Conservation (phyloP, 257 asterid genomes). For the Jaltomata sinuosa region DNA sequence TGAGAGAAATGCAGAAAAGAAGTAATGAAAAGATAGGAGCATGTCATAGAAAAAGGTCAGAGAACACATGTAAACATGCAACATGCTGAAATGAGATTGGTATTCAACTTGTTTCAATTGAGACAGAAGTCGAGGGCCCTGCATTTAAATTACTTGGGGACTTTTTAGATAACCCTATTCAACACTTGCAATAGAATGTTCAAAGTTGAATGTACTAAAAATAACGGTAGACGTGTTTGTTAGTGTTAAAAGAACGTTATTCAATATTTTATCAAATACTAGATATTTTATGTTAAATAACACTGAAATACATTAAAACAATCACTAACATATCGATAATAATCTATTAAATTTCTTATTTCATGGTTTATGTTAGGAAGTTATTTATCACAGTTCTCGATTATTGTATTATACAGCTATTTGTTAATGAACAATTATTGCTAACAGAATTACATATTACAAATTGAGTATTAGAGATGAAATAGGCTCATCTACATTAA, state of each 20-base stretch:
- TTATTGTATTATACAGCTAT: neutral
- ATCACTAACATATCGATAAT: neutral
- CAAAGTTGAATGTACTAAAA: neutral
- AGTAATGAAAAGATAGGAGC: neutral
- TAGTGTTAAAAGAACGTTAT: neutral
- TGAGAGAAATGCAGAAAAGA: constrained; percentile 3
- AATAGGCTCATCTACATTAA: neutral
- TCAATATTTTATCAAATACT: neutral
- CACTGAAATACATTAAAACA: neutral
- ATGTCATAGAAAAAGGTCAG: neutral
- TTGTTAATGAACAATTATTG: neutral
- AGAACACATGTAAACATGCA: neutral
- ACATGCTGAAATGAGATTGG: neutral
- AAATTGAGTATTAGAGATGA: neutral
- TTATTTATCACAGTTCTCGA: neutral
- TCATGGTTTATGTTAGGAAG: neutral
- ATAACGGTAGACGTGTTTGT: neutral
- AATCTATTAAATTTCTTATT: neutral
- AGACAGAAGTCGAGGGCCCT: neutral
- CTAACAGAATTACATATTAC: neutral
- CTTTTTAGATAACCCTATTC: neutral
- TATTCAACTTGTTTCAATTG: neutral
- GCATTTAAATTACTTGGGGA: neutral
- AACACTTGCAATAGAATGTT: neutral
- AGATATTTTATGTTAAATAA: neutral